Conservation (phyloP, 164 flowering plant species). For the Stephania japonica region DNA sequence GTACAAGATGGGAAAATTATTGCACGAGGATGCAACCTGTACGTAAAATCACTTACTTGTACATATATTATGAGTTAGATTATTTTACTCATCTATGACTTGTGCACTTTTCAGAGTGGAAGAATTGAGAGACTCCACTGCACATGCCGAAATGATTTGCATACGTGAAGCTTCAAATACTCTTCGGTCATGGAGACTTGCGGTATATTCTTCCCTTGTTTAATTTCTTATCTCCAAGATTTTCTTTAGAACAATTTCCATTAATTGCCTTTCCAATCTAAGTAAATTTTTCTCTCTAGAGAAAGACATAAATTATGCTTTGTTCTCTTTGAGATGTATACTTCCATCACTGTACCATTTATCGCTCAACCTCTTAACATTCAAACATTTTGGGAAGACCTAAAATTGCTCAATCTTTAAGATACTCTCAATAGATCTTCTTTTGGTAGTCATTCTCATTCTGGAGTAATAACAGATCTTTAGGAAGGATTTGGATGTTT, state of each 20-base stretch:
- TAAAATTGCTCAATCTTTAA: too few relatives aligned
- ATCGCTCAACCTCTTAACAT: too few relatives aligned
- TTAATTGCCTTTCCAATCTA: neutral
- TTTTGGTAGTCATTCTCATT: too few relatives aligned
- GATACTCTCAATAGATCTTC: too few relatives aligned
- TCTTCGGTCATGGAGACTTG: conserved; percentile 81
- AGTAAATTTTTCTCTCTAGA: neutral
- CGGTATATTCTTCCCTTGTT: conserved; percentile 38
- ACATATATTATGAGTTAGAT: neutral
- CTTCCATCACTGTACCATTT: too few relatives aligned
- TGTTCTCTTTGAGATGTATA: neutral
- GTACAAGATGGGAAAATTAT: conserved; percentile 81
- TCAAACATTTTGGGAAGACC: too few relatives aligned
- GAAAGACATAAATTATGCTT: neutral
- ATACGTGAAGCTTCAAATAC: conserved; percentile 82
- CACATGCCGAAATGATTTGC: conserved; percentile 96
- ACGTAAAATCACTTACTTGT: conserved; percentile 24
- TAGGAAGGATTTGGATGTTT: too few relatives aligned
- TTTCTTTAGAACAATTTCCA: conserved; percentile 3
- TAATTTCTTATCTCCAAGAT: neutral
- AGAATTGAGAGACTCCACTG: conserved; percentile 85
- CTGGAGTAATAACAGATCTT: too few relatives aligned
- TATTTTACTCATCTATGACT: conserved; percentile 1
- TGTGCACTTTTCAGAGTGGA: conserved; percentile 61
- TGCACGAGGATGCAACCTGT: conserved; percentile 93